phyloP scores from a whole-genome alignment of 805 yeast species.

The Hanseniaspora osmophila region DNA sequence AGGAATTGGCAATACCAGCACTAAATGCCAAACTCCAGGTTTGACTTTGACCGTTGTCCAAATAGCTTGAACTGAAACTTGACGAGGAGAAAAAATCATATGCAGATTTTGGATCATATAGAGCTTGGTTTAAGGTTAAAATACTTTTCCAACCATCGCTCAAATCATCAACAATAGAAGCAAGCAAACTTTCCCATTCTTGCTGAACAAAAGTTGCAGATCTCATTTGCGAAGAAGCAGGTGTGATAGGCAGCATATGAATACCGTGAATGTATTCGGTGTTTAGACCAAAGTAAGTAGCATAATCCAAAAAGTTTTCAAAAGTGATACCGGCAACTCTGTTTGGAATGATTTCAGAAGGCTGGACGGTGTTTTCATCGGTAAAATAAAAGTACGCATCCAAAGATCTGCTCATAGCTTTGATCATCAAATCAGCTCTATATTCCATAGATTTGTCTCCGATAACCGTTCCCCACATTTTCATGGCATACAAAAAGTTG shows the following conservation, averaged over 20 bases:
- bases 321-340: conserved; percentile 62
- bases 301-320: conserved; percentile 59
- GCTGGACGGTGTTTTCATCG: conserved; percentile 2
- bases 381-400: conserved; percentile 16
- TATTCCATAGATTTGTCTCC: conserved; percentile 38
- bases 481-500: conserved; percentile 53
- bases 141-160: conserved; percentile 58
- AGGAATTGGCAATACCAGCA: conserved; percentile 29
- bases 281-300: conserved; percentile 57
- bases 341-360: conserved; percentile 35
- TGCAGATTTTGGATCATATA: conserved; percentile 28
- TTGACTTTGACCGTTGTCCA: conserved; percentile 49
- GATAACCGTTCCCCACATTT: conserved; percentile 48
- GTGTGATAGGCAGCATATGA: conserved; percentile 64
- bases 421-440: conserved; percentile 46
- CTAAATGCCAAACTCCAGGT: conserved; percentile 50
- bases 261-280: conserved; percentile 61
- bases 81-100: conserved; percentile 29
- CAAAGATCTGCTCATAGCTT: conserved; percentile 40
- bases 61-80: conserved; percentile 23
- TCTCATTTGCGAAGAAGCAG: conserved; percentile 44
- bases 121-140: conserved; percentile 25
- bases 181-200: conserved; percentile 45
- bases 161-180: conserved; percentile 26
- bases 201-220: conserved; percentile 34